These are phyloP conservation scores for Albizia julibrissin DNA, from an alignment of 306 rosid genomes.

Conservation along the genomic window DNA sequence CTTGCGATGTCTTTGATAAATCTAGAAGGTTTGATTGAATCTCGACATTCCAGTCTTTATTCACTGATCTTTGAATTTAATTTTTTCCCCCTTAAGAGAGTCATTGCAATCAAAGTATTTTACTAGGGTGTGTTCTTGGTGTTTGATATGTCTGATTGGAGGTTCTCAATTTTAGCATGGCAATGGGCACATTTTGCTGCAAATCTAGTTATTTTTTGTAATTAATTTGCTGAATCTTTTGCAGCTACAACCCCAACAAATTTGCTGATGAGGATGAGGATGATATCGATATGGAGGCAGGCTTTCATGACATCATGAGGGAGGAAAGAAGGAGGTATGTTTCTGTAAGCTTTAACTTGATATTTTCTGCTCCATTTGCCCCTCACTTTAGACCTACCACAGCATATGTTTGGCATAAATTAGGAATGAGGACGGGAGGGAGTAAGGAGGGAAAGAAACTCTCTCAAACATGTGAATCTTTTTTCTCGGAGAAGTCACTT, in stretches of 20 bases:
- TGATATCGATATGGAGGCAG: conserved; percentile 78
- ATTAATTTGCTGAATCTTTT: conserved; percentile 25
- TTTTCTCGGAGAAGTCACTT: background rate
- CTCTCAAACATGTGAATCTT: background rate
- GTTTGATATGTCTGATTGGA: background rate
- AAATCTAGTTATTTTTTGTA: conserved; percentile 11
- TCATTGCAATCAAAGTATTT: background rate
- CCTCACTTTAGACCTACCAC: background rate
- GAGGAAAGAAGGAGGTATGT: conserved; percentile 80
- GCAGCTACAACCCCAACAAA: conserved; percentile 66
- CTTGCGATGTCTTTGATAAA: background rate
- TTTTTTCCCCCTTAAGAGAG: background rate
- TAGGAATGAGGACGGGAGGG: background rate
- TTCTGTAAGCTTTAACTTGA: background rate
- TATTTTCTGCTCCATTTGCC: background rate
- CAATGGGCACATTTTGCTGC: background rate
- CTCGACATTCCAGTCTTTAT: background rate
- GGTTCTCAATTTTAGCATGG: conserved; percentile 8
- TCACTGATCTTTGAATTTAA: background rate
- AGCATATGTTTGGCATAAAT: background rate
- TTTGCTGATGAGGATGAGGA: conserved; percentile 57
- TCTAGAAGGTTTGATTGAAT: background rate
- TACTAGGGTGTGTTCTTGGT: background rate
- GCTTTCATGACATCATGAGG: conserved; percentile 66
- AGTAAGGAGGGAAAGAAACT: background rate